Evolutionary conservation across 257 asterid genomes (phyloP).

Genomic region (Schizonepeta tenuifolia): DNA sequence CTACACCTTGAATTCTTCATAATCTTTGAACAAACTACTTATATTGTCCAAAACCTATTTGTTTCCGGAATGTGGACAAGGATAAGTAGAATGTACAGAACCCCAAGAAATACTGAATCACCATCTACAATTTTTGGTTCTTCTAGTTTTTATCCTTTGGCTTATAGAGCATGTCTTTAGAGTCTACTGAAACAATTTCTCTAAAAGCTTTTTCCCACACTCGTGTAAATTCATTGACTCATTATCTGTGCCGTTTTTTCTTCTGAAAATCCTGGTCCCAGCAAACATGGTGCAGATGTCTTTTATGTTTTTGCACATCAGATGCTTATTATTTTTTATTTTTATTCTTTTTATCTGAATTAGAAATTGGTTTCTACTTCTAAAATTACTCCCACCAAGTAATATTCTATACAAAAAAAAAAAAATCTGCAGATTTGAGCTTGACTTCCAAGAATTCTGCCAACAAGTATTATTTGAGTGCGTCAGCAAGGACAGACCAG

Average conservation of each 20-base stretch:
- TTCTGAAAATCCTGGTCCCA: not conserved
- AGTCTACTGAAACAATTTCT: not conserved
- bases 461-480: constrained; percentile 92
- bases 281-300: not conserved
- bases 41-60: not conserved
- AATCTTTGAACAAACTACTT: not conserved
- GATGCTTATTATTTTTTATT: constrained; percentile 9
- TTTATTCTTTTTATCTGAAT: not conserved
- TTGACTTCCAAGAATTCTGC: constrained; percentile 88
- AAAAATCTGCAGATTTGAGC: constrained; percentile 84
- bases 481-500: constrained; percentile 97
- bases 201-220: not conserved
- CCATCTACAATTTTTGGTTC: not conserved
- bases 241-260: too few relatives aligned
- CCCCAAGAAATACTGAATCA: not conserved
- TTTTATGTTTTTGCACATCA: not conserved
- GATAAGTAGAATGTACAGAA: not conserved
- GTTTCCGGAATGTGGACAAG: not conserved
- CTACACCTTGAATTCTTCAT: not conserved
- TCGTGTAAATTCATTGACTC: too few relatives aligned
- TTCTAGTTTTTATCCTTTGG: not conserved
- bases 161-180: not conserved
- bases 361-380: constrained; percentile 8
- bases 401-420: constrained; percentile 30
- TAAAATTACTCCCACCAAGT: not conserved